phyloP scores from a whole-genome alignment of 176 grass and related monocot genomes.

The Lolium rigidum region DNA sequence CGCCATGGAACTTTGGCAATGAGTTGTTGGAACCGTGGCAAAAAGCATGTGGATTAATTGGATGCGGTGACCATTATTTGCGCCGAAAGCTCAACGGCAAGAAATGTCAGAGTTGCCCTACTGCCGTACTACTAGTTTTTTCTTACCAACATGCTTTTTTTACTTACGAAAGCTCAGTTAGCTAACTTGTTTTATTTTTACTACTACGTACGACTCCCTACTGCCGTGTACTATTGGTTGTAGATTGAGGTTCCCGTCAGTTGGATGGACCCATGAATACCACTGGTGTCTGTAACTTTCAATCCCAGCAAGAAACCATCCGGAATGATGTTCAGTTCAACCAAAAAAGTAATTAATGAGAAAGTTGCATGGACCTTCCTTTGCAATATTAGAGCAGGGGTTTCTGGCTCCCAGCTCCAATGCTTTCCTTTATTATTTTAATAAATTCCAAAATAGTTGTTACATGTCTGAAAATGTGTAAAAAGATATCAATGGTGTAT shows the following conservation, averaged over 20 bases:
- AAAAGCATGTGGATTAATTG: not conserved
- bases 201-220: too few relatives aligned
- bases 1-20: not conserved
- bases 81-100: not conserved
- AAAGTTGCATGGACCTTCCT: not conserved
- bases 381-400: not conserved
- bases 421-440: too few relatives aligned
- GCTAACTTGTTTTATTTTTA: not conserved
- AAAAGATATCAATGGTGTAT: too few relatives aligned
- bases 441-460: too few relatives aligned
- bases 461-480: too few relatives aligned
- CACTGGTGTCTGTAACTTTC: not conserved
- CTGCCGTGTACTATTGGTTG: not conserved
- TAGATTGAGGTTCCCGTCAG: conserved; percentile 4
- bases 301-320: not conserved
- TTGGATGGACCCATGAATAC: not conserved
- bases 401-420: too few relatives aligned
- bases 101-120: not conserved
- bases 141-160: too few relatives aligned
- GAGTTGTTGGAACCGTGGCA: not conserved
- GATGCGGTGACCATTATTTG: not conserved
- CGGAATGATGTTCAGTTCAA: not conserved
- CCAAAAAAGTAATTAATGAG: not conserved
- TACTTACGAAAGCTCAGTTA: too few relatives aligned
- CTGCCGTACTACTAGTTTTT: too few relatives aligned